These are phyloP conservation scores for Lactifluus volemus DNA, from an alignment of 768 basidiomycete genomes.

Conservation along the genomic window DNA sequence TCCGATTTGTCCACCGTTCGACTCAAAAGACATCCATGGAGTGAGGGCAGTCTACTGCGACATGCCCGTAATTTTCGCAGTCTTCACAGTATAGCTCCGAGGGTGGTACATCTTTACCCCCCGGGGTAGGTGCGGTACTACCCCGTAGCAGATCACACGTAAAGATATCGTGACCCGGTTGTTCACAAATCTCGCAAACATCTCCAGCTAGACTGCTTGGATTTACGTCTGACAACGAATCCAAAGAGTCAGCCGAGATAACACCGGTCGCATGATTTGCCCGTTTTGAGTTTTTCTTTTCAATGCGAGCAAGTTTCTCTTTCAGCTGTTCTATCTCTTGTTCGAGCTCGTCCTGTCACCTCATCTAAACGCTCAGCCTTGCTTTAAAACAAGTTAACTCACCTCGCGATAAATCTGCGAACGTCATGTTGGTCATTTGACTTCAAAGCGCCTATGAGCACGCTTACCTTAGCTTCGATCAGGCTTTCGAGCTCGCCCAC, in stretches of 20 bases:
- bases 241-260: conserved; percentile 19
- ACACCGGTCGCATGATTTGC: conserved; percentile 24
- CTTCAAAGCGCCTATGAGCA: neutral
- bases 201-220: conserved; percentile 24
- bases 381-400: conserved; percentile 14
- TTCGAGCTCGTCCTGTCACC: conserved; percentile 73
- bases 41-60: conserved; percentile 71
- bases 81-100: conserved; percentile 58
- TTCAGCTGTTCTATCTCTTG: conserved; percentile 72
- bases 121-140: conserved; percentile 35
- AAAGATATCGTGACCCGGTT: conserved; percentile 80
- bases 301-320: conserved; percentile 51
- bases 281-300: conserved; percentile 52
- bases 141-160: conserved; percentile 62
- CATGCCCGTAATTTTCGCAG: conserved; percentile 74
- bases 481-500: conserved; percentile 87
- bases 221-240: conserved; percentile 11
- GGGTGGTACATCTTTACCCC: conserved; percentile 18
- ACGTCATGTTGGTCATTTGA: neutral
- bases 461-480: conserved; percentile 84
- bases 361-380: too few relatives aligned
- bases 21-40: conserved; percentile 70
- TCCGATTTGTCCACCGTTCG: neutral
- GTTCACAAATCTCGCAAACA: conserved; percentile 82
- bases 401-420: conserved; percentile 78